Percentiles rank a stretch among this genome's conserved stretches.
These are phyloP conservation scores for Penicillium pulvis DNA, from an alignment of 495 filamentous ascomycete genomes.

Conservation along the genomic window DNA sequence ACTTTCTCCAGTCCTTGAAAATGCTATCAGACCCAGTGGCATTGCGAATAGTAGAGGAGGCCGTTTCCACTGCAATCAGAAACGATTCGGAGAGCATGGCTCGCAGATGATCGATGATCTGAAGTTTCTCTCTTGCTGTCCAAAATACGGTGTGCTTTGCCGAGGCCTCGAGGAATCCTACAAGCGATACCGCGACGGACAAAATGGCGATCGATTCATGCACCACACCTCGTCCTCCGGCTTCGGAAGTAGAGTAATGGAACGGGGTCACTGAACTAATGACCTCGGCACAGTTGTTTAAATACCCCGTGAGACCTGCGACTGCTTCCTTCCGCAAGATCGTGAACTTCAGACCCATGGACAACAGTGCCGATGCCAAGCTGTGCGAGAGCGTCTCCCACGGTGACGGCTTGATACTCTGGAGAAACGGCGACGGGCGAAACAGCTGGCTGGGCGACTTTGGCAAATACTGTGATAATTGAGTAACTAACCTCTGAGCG, in stretches of 20 bases:
- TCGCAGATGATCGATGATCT: slow-evolving; percentile 67
- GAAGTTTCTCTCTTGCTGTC: slow-evolving; percentile 67
- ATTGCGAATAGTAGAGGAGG: slow-evolving; percentile 82
- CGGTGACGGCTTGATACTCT: slow-evolving; percentile 80
- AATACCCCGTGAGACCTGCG: slow-evolving; percentile 63
- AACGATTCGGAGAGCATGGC: slow-evolving; percentile 79
- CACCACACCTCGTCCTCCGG: slow-evolving; percentile 50
- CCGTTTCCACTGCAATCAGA: slow-evolving; percentile 78
- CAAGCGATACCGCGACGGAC: slow-evolving; percentile 74
- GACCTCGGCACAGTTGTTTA: slow-evolving; percentile 63
- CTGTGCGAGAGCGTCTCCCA: slow-evolving; percentile 83
- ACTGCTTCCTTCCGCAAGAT: slow-evolving; percentile 62
- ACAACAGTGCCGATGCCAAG: slow-evolving; percentile 76
- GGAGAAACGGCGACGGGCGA: slow-evolving; percentile 77
- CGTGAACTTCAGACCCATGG: slow-evolving; percentile 69
- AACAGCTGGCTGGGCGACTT: slow-evolving; percentile 80
- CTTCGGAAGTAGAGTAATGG: slow-evolving; percentile 43
- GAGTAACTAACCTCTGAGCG: slow-evolving; percentile 70
- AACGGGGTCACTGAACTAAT: slow-evolving; percentile 43
- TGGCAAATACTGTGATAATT: slow-evolving; percentile 78
- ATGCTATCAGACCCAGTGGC: slow-evolving; percentile 47
- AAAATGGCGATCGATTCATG: slow-evolving; percentile 69
- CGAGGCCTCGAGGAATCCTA: slow-evolving; percentile 84
- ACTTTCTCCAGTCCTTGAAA: slow-evolving; percentile 78
- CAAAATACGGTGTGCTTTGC: slow-evolving; percentile 78